Evolutionary conservation across 768 basidiomycete genomes (phyloP).

Genomic region (Calocybe cyanea): DNA sequence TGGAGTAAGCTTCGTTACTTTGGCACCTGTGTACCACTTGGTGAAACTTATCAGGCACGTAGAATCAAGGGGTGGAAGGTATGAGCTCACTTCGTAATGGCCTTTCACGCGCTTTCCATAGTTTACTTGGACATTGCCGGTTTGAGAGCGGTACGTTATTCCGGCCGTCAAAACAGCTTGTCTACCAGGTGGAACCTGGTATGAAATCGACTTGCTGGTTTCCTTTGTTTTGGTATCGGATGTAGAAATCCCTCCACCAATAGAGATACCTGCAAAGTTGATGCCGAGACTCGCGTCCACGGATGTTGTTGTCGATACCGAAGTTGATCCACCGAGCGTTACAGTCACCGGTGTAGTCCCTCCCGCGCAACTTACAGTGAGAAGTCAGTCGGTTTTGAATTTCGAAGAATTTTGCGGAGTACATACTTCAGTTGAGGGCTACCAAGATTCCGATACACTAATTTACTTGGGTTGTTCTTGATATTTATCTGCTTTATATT

Average conservation of each 20-base stretch:
- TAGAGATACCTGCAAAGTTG: slow-evolving; percentile 6
- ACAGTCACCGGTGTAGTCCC: slow-evolving; percentile 6
- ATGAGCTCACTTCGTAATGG: slow-evolving; percentile 12
- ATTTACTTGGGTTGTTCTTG: slow-evolving; percentile 10
- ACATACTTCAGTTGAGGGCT: slow-evolving; percentile 13
- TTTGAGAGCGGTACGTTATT: slow-evolving; percentile 10
- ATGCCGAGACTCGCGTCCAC: slow-evolving; percentile 9
- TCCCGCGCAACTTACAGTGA: slow-evolving; percentile 11
- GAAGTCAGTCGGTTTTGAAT: background rate
- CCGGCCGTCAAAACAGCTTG: slow-evolving; percentile 13
- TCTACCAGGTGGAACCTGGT: slow-evolving; percentile 10
- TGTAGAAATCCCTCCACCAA: slow-evolving; percentile 12
- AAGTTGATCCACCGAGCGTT: slow-evolving; percentile 6
- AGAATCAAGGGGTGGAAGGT: too few species aligned
- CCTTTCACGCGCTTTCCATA: slow-evolving; percentile 10
- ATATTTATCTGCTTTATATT: slow-evolving; percentile 7
- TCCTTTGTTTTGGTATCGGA: background rate
- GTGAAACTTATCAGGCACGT: too few species aligned
- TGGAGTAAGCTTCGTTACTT: slow-evolving; percentile 8
- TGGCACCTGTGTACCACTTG: slow-evolving; percentile 10
- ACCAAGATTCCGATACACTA: slow-evolving; percentile 9
- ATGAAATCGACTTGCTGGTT: slow-evolving; percentile 3
- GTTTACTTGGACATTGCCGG: slow-evolving; percentile 11
- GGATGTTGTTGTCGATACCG: slow-evolving; percentile 8
- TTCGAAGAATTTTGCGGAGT: background rate